These are phyloP conservation scores for Polygonum aviculare DNA, from an alignment of 148 eudicot species.

Conservation along the genomic window DNA sequence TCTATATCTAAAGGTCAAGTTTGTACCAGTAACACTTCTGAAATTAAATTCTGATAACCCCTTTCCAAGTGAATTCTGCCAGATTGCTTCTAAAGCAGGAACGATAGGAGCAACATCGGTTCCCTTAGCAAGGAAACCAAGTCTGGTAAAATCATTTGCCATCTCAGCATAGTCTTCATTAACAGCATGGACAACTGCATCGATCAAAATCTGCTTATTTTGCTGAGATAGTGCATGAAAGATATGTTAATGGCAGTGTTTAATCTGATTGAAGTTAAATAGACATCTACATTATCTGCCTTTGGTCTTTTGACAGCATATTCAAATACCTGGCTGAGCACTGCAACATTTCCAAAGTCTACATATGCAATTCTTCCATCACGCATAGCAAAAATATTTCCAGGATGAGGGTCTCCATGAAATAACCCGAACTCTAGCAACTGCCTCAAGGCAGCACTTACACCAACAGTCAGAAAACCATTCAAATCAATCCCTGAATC, in stretches of 20 bases:
- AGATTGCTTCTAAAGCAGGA: constrained; percentile 95
- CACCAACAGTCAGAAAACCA: constrained; percentile 94
- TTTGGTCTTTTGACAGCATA: not conserved
- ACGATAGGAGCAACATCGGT: constrained; percentile 89
- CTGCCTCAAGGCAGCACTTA: constrained; percentile 94
- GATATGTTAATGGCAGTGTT: not conserved
- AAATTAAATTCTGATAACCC: constrained; percentile 93
- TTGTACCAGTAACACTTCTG: constrained; percentile 87
- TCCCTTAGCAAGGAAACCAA: constrained; percentile 91
- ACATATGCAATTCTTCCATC: constrained; percentile 99
- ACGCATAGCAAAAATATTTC: constrained; percentile 97
- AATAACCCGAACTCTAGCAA: constrained; percentile 90
- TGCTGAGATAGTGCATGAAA: constrained; percentile 39
- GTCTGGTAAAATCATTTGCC: constrained; percentile 99
- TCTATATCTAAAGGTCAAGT: not conserved
- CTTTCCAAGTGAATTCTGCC: constrained; percentile 95
- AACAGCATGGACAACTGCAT: constrained; percentile 99
- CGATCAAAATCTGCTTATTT: constrained; percentile 93
- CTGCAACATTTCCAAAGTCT: constrained; percentile 98
- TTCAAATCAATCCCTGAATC: constrained; percentile 78
- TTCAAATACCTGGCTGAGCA: constrained; percentile 74
- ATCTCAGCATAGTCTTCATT: constrained; percentile 96
- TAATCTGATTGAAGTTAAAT: not conserved
- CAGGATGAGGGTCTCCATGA: constrained; percentile 99
- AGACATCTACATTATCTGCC: not conserved